phyloP scores from a whole-genome alignment of 2,329 filamentous ascomycete genomes.

The Neophaeococcomyces aloes region DNA sequence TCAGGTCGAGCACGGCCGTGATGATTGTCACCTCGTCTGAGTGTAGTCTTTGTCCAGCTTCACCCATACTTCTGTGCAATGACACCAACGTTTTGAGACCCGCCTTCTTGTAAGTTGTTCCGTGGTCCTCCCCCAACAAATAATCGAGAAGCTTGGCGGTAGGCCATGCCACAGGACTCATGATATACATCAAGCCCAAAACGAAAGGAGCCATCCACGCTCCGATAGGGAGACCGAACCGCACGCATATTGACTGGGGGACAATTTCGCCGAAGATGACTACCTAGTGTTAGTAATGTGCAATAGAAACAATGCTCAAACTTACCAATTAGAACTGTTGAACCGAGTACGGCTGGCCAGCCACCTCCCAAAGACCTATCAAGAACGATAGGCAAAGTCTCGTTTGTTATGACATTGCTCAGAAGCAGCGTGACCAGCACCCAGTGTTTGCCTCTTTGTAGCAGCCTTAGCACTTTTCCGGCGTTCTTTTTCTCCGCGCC shows the following conservation, averaged over 20 bases:
- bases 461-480: constrained; percentile 62
- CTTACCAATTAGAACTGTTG: constrained; percentile 85
- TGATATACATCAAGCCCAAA: constrained; percentile 78
- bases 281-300: constrained; percentile 29
- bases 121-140: constrained; percentile 87
- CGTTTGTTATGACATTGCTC: constrained; percentile 96
- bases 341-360: constrained; percentile 85
- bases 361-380: constrained; percentile 90
- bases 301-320: constrained; percentile 5
- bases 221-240: constrained; percentile 89
- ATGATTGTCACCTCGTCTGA: constrained; percentile 99
- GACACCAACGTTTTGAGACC: constrained; percentile 94
- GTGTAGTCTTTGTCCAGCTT: constrained; percentile 75
- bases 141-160: constrained; percentile 91
- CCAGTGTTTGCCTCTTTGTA: constrained; percentile 93
- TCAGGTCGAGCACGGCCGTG: constrained; percentile 87
- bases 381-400: constrained; percentile 87
- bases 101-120: constrained; percentile 95
- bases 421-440: constrained; percentile 87
- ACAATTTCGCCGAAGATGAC: constrained; percentile 98
- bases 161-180: constrained; percentile 83
- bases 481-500: constrained; percentile 82
- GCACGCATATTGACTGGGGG: constrained; percentile 90
- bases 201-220: constrained; percentile 88
- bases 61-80: constrained; percentile 81